Evolutionary conservation across 2,329 filamentous ascomycete genomes (phyloP).

Genomic region (Polychaeton citri): DNA sequence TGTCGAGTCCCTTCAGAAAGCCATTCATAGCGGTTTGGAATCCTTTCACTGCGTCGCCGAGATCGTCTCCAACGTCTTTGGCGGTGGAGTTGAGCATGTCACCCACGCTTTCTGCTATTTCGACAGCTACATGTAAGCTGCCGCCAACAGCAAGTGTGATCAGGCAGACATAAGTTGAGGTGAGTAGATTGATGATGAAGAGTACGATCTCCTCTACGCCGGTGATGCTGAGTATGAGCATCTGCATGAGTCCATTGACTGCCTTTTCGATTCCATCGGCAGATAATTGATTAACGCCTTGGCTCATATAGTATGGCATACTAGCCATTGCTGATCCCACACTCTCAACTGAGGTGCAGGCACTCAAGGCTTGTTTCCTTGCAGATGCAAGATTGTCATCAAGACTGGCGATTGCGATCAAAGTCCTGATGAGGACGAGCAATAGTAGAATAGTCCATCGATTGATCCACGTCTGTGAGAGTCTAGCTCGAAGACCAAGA

Average conservation of each 20-base stretch:
- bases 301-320: conserved; percentile 89
- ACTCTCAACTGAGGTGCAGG: conserved; percentile 84
- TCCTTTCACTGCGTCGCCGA: conserved; percentile 29
- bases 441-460: conserved; percentile 86
- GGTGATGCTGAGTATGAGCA: conserved; percentile 66
- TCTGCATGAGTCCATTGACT: conserved; percentile 64
- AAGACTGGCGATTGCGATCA: conserved; percentile 62
- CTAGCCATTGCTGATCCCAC: conserved; percentile 92
- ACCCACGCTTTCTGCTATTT: conserved; percentile 47
- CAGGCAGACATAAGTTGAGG: conserved; percentile 79
- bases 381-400: conserved; percentile 63
- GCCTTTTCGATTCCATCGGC: conserved; percentile 68
- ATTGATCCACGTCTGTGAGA: conserved; percentile 97
- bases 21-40: conserved; percentile 43
- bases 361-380: conserved; percentile 67
- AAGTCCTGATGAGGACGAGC: conserved; percentile 67
- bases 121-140: conserved; percentile 57
- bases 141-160: conserved; percentile 73
- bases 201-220: conserved; percentile 77
- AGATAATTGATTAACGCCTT: conserved; percentile 76
- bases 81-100: conserved; percentile 48
- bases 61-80: conserved; percentile 42
- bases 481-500: conserved; percentile 72
- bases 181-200: conserved; percentile 86
- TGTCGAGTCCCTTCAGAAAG: conserved; percentile 38